Evolutionary conservation across 2,329 filamentous ascomycete species (phyloP).

Genomic region (Esteya vermicola): DNA sequence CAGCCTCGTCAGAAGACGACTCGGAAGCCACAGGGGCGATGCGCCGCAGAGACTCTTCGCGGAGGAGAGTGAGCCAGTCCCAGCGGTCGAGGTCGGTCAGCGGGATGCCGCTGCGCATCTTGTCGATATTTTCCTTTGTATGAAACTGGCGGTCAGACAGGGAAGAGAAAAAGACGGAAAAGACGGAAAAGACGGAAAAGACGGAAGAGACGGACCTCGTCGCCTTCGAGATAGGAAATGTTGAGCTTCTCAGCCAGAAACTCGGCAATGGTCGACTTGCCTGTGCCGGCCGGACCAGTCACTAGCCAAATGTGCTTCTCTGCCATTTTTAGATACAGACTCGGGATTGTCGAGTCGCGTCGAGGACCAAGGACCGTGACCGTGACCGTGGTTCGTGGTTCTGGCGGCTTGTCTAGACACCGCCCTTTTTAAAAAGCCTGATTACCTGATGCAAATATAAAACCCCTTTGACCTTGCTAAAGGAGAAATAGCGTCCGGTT

Average conservation of each 20-base stretch:
- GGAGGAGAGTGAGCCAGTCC: constrained; percentile 83
- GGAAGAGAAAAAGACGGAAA: neutral
- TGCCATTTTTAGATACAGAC: no score
- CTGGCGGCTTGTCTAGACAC: no score
- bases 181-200: neutral
- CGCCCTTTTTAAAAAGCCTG: no score
- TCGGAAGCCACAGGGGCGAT: no score
- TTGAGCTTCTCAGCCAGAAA: constrained; percentile 47
- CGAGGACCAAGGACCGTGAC: neutral
- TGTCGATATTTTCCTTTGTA: constrained; percentile 66
- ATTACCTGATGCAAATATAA: no score
- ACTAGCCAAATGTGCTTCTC: constrained; percentile 75
- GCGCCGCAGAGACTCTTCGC: constrained; percentile 48
- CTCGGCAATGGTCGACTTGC: constrained; percentile 63
- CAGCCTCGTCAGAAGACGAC: no score
- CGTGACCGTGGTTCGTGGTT: neutral
- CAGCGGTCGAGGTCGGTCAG: constrained; percentile 88
- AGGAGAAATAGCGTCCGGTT: no score
- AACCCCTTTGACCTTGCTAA: no score
- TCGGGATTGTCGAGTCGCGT: neutral
- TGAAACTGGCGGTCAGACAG: constrained; percentile 42
- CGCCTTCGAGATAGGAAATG: constrained; percentile 63
- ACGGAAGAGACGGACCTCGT: constrained; percentile 40
- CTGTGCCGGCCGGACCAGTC: constrained; percentile 65
- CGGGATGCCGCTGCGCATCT: constrained; percentile 75